Conservation (phyloP, 108 stramenopile species). For the Discostella stelligeroides region DNA sequence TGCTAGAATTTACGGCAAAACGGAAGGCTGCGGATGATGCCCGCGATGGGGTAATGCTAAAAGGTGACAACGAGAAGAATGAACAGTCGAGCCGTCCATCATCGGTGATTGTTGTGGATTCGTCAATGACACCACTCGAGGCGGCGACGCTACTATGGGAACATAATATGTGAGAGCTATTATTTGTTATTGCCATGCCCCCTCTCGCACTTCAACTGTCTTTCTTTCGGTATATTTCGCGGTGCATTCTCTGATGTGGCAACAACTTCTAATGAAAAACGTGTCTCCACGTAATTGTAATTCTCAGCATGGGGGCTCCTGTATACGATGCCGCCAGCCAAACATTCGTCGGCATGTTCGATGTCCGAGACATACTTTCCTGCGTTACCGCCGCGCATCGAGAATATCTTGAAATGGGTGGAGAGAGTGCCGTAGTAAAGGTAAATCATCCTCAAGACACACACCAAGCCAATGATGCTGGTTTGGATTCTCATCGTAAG, state of each 20-base stretch:
- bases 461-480: slow-evolving; percentile 22
- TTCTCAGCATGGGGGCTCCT: slow-evolving; percentile 54
- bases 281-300: no score
- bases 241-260: no score
- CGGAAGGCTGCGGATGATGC: slow-evolving; percentile 23
- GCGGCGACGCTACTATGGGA: slow-evolving; percentile 55
- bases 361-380: slow-evolving; percentile 56
- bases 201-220: no score
- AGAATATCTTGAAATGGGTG: slow-evolving; percentile 36
- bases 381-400: slow-evolving; percentile 50
- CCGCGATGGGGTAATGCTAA: not conserved
- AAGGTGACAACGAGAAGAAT: slow-evolving; percentile 6
- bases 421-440: no score
- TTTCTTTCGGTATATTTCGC: not conserved
- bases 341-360: slow-evolving; percentile 57
- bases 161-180: slow-evolving; percentile 42
- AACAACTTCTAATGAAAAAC: no score
- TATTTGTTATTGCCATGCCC: no score
- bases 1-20: slow-evolving; percentile 33
- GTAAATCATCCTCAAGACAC: no score
- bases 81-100: slow-evolving; percentile 2
- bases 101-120: slow-evolving; percentile 50
- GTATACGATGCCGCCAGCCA: slow-evolving; percentile 47
- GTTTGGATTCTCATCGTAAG: slow-evolving; percentile 37
- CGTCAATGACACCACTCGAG: slow-evolving; percentile 52